These are phyloP conservation scores for Westerdykella ornata DNA, from an alignment of 2,329 filamentous ascomycete species.

Conservation along the genomic window DNA sequence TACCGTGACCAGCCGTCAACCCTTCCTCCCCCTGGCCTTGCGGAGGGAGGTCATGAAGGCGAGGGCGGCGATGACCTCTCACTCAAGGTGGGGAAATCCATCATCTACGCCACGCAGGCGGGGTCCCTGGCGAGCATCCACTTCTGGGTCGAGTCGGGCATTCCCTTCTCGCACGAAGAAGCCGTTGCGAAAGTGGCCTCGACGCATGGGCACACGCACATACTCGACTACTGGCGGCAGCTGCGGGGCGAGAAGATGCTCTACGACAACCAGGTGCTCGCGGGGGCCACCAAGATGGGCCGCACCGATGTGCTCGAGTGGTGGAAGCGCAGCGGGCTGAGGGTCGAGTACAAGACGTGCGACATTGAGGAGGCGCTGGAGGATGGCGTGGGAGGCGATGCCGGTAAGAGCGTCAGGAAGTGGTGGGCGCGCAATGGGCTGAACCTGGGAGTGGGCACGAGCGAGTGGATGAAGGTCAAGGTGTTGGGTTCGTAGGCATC, in stretches of 20 bases:
- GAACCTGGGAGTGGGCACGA: constrained; percentile 73
- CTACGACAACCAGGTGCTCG: constrained; percentile 76
- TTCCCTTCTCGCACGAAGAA: constrained; percentile 73
- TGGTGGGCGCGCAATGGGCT: constrained; percentile 88
- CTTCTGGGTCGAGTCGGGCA: constrained; percentile 82
- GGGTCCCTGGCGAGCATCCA: constrained; percentile 69
- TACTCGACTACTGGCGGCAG: constrained; percentile 76
- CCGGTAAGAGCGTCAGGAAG: constrained; percentile 63
- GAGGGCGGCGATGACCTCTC: constrained; percentile 36
- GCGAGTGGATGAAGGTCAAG: constrained; percentile 83
- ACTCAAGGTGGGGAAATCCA: constrained; percentile 76
- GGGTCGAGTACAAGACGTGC: constrained; percentile 88
- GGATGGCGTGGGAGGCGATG: constrained; percentile 64
- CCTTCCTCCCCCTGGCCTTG: constrained; percentile 9
- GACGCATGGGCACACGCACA: constrained; percentile 74
- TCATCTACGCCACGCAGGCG: constrained; percentile 76
- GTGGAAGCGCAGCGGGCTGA: constrained; percentile 74
- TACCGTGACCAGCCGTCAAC: constrained; percentile 30
- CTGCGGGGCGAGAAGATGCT: constrained; percentile 69
- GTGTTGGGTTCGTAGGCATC: constrained; percentile 50
- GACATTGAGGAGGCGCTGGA: constrained; percentile 93
- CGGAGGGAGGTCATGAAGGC: constrained; percentile 9
- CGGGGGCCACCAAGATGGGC: constrained; percentile 80
- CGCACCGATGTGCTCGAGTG: constrained; percentile 81
- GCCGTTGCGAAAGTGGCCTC: constrained; percentile 77